Conservation (phyloP, 768 basidiomycete species). For the Amylocystis lapponica region DNA sequence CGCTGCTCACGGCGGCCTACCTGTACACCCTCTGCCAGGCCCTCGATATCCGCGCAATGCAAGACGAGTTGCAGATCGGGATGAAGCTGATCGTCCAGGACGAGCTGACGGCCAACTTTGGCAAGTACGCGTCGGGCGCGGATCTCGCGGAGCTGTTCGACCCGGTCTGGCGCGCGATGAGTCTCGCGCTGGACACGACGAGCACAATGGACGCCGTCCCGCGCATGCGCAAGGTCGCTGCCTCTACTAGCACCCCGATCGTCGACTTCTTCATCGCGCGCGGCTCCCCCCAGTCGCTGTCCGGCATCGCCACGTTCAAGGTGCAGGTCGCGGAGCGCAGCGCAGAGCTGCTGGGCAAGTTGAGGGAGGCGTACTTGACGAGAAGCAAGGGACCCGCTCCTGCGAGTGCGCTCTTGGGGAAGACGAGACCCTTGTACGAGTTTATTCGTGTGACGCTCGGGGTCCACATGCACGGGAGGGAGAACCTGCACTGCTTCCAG, state of each 20-base stretch:
- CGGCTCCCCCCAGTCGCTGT: conserved; percentile 14
- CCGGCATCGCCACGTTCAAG: conserved; percentile 48
- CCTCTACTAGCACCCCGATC: conserved; percentile 52
- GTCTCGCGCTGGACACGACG: conserved; percentile 53
- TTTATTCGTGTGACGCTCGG: conserved; percentile 67
- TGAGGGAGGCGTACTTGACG: conserved; percentile 51
- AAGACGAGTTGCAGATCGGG: conserved; percentile 54
- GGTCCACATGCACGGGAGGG: conserved; percentile 72
- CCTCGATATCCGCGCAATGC: conserved; percentile 73
- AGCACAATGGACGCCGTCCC: conserved; percentile 65
- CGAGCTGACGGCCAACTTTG: conserved; percentile 43
- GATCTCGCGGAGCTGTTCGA: conserved; percentile 29
- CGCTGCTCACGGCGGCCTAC: conserved; percentile 67
- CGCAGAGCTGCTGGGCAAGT: conserved; percentile 37
- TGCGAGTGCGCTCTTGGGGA: conserved; percentile 59
- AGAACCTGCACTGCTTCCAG: conserved; percentile 56
- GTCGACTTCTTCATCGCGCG: conserved; percentile 47
- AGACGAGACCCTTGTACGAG: conserved; percentile 68
- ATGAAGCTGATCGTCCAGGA: conserved; percentile 42
- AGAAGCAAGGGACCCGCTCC: conserved; percentile 58
- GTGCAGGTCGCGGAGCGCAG: conserved; percentile 43
- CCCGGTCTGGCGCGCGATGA: conserved; percentile 39
- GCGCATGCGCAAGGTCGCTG: conserved; percentile 68
- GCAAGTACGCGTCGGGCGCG: conserved; percentile 28
- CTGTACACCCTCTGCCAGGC: conserved; percentile 78